phyloP scores from a whole-genome alignment of 768 basidiomycete genomes.

The Pulveroboletus sp. region DNA sequence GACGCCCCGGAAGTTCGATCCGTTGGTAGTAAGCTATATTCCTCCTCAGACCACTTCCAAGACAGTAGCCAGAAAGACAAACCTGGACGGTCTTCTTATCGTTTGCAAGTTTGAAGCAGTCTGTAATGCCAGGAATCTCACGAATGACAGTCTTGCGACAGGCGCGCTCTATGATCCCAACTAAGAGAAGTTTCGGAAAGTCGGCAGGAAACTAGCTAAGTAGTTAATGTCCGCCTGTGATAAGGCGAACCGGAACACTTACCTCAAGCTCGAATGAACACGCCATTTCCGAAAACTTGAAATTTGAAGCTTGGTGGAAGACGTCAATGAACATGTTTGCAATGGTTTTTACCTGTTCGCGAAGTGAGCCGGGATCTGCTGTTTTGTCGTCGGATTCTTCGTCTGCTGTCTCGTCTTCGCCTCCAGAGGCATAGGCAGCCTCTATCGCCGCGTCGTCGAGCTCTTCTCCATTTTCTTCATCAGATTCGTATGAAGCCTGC shows the following conservation, averaged over 20 bases:
- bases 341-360: conserved; percentile 41
- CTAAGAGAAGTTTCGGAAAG: conserved; percentile 89
- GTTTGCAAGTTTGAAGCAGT: conserved; percentile 66
- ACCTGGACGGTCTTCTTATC: conserved; percentile 54
- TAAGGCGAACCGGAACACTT: conserved; percentile 26
- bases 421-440: conserved; percentile 54
- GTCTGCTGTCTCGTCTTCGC: conserved; percentile 36
- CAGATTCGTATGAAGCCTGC: conserved; percentile 67
- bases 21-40: conserved; percentile 76
- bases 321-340: conserved; percentile 52
- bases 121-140: conserved; percentile 82
- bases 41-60: neutral
- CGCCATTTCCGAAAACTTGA: conserved; percentile 59
- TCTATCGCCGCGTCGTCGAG: conserved; percentile 57
- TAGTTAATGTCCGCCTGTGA: neutral
- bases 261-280: conserved; percentile 87
- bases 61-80: conserved; percentile 9
- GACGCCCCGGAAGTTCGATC: conserved; percentile 87
- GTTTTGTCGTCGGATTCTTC: conserved; percentile 21
- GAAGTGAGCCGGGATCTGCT: conserved; percentile 30
- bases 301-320: conserved; percentile 65
- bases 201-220: conserved; percentile 71
- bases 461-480: conserved; percentile 45
- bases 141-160: conserved; percentile 84
- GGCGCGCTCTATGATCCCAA: conserved; percentile 86